phyloP scores from a whole-genome alignment of 2,329 filamentous ascomycete genomes.

The Gliomastix tumulicola region DNA sequence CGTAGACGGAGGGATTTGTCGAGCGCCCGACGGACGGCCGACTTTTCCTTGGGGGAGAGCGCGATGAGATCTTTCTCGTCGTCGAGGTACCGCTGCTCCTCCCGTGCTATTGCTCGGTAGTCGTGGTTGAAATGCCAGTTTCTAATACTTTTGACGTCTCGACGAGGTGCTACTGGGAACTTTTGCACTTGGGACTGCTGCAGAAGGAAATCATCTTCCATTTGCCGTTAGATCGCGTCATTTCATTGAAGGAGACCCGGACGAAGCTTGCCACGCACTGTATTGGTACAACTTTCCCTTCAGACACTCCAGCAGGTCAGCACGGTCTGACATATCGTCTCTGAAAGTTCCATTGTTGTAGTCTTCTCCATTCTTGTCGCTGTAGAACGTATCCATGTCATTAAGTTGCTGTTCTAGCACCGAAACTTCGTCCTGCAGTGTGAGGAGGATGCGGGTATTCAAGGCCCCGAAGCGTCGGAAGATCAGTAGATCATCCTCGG shows the following conservation, averaged over 20 bases:
- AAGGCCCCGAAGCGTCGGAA: constrained; percentile 22
- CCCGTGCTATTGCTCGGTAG: constrained; percentile 3
- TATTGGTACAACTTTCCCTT: constrained; percentile 11
- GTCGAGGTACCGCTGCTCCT: constrained; percentile 9
- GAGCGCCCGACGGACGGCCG: constrained; percentile 6
- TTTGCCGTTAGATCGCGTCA: not conserved
- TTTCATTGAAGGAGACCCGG: too few relatives aligned
- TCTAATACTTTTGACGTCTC: constrained; percentile 14
- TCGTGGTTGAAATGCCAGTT: constrained; percentile 14
- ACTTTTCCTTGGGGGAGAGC: constrained; percentile 3
- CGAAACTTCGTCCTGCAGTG: constrained; percentile 22
- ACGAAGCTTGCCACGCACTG: constrained; percentile 13
- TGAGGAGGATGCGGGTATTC: constrained; percentile 18
- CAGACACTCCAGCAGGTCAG: constrained; percentile 8
- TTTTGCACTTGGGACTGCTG: constrained; percentile 11
- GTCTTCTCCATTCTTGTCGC: constrained; percentile 7
- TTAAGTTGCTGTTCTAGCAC: constrained; percentile 18
- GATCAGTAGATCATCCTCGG: constrained; percentile 20
- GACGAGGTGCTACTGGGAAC: constrained; percentile 6
- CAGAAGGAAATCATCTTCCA: constrained; percentile 14
- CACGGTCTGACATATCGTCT: constrained; percentile 12
- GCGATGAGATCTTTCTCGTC: constrained; percentile 13
- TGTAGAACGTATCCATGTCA: constrained; percentile 14
- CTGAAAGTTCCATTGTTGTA: constrained; percentile 18
- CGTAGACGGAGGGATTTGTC: constrained; percentile 3